phyloP scores from a whole-genome alignment of 2,329 filamentous ascomycete species.

The Aspergillus clavatus region DNA sequence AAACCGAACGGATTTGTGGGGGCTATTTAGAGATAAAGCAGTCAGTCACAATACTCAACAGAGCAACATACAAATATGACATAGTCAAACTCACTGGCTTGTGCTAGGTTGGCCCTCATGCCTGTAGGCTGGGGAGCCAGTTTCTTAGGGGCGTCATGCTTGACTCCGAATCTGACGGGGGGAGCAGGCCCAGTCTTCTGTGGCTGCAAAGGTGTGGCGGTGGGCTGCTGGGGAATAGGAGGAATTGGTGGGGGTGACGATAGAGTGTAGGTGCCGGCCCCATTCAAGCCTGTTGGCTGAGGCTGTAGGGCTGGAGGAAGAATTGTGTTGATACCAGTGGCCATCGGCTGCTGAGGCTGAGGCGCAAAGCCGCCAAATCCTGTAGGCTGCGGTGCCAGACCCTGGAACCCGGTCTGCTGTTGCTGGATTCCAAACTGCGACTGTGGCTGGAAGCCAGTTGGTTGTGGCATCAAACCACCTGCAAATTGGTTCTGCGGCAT shows the following conservation, averaged over 20 bases:
- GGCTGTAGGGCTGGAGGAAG: constrained; percentile 50
- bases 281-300: constrained; percentile 48
- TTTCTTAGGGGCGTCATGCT: constrained; percentile 64
- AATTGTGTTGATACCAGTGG: constrained; percentile 47
- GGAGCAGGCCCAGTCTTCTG: constrained; percentile 84
- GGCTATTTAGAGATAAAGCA: constrained; percentile 42
- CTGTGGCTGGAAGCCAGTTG: constrained; percentile 44
- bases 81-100: constrained; percentile 76
- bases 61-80: neutral
- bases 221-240: constrained; percentile 55
- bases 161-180: constrained; percentile 81
- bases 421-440: constrained; percentile 47
- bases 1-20: constrained; percentile 69
- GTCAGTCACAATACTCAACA: constrained; percentile 11
- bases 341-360: constrained; percentile 47
- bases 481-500: constrained; percentile 37
- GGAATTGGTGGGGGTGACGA: constrained; percentile 50
- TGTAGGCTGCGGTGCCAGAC: constrained; percentile 50
- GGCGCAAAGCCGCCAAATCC: constrained; percentile 47
- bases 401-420: constrained; percentile 44
- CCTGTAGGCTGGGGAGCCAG: constrained; percentile 83
- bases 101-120: constrained; percentile 78
- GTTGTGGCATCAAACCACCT: constrained; percentile 42
- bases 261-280: constrained; percentile 47
- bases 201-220: constrained; percentile 61